Conservation (phyloP, 2,329 filamentous ascomycete genomes). For the Exophiala lecanii-corni region DNA sequence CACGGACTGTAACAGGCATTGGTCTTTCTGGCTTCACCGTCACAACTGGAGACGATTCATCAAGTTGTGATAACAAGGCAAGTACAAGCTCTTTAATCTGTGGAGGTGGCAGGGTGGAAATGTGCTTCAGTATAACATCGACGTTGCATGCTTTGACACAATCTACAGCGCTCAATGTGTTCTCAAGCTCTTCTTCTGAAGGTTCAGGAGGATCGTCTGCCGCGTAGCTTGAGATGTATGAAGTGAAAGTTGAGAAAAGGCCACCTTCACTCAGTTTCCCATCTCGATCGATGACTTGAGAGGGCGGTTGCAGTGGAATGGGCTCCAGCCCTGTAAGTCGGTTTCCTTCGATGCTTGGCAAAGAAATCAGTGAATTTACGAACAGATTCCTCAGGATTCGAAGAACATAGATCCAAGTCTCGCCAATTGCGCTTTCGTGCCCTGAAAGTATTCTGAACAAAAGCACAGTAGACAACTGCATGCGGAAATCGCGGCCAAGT, state of each 20-base stretch:
- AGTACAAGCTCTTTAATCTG: constrained; percentile 62
- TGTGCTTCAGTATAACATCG: constrained; percentile 74
- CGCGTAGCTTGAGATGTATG: constrained; percentile 97
- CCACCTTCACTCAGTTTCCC: constrained; percentile 73
- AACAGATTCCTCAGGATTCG: constrained; percentile 95
- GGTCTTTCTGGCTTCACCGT: constrained; percentile 83
- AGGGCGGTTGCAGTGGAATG: constrained; percentile 86
- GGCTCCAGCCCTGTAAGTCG: constrained; percentile 56
- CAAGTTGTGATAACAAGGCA: constrained; percentile 74
- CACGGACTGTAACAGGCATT: constrained; percentile 52
- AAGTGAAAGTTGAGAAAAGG: constrained; percentile 89
- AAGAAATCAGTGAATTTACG: constrained; percentile 80
- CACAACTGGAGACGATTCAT: constrained; percentile 73
- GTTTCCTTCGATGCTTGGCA: constrained; percentile 51
- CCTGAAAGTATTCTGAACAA: constrained; percentile 86
- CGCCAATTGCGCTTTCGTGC: constrained; percentile 70
- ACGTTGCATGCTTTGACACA: constrained; percentile 89
- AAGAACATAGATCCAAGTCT: constrained; percentile 62
- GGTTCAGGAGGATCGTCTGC: constrained; percentile 96
- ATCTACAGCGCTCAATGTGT: constrained; percentile 88
- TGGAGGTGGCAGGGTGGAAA: constrained; percentile 62
- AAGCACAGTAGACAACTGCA: constrained; percentile 90
- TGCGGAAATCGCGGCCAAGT: constrained; percentile 87
- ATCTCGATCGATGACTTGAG: constrained; percentile 86
- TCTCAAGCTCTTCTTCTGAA: constrained; percentile 94